Conservation (phyloP, 305 asterid genomes). For the Lippia alba region DNA sequence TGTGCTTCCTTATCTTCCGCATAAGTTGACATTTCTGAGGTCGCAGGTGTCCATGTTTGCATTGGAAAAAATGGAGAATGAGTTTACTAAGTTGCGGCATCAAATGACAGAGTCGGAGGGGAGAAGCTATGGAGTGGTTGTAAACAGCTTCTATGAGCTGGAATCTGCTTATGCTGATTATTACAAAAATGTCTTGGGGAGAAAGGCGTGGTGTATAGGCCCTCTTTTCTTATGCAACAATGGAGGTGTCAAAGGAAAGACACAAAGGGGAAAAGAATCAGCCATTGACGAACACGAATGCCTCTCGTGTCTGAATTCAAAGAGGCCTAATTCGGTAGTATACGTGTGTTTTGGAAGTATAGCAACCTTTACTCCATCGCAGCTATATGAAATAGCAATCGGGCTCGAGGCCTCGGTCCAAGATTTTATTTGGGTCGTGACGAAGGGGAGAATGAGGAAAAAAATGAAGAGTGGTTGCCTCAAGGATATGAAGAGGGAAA, state of each 20-base stretch:
- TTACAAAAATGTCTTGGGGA: slow-evolving; percentile 37
- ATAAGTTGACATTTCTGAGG: not conserved
- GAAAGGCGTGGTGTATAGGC: slow-evolving; percentile 47
- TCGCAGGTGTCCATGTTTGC: not conserved
- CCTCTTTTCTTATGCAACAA: slow-evolving; percentile 33
- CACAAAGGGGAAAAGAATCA: not conserved
- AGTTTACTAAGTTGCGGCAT: not conserved
- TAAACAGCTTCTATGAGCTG: slow-evolving; percentile 58
- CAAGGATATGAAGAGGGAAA: not conserved
- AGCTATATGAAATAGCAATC: not conserved
- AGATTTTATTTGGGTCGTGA: not conserved
- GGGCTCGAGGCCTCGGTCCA: not conserved
- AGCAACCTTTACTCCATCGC: not conserved
- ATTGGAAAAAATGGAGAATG: not conserved
- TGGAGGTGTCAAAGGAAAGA: not conserved
- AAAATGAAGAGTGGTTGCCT: not conserved
- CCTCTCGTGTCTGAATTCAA: not conserved
- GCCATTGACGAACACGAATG: not conserved
- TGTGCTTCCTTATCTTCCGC: not conserved
- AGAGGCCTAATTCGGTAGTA: not conserved
- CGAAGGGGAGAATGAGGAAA: not conserved
- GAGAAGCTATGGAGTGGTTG: slow-evolving; percentile 43
- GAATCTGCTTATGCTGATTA: slow-evolving; percentile 28
- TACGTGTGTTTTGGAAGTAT: not conserved
- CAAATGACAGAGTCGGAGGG: slow-evolving; percentile 29